phyloP scores from a whole-genome alignment of 192 early-diverging fungal species.

The Mortierella hygrophila region DNA sequence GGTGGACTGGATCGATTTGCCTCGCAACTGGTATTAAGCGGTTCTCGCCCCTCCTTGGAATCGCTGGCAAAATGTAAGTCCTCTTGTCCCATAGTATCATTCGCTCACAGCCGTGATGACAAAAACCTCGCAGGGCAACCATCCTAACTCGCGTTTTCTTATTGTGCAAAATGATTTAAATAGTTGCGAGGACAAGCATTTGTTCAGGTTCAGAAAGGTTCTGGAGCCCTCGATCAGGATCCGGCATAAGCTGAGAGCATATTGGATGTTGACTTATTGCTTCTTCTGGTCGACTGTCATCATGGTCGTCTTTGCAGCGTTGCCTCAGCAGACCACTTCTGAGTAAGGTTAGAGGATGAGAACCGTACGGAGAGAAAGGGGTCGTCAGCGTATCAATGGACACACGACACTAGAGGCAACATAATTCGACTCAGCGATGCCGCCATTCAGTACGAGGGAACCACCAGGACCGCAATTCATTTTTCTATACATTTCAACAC shows the following conservation, averaged over 20 bases:
- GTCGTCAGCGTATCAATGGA: too few species aligned
- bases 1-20: constrained; percentile 34
- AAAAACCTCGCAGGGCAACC: neutral
- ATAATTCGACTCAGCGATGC: too few species aligned
- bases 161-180: neutral
- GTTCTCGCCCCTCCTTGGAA: constrained; percentile 40
- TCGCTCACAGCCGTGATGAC: neutral
- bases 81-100: neutral
- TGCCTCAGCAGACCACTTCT: constrained; percentile 19
- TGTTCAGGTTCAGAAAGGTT: constrained; percentile 34
- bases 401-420: too few species aligned
- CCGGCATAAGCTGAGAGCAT: constrained; percentile 24
- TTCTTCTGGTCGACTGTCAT: constrained; percentile 42
- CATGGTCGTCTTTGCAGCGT: constrained; percentile 50
- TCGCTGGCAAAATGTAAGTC: constrained; percentile 42
- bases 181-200: constrained; percentile 46
- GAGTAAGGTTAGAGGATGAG: neutral
- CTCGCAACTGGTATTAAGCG: constrained; percentile 28
- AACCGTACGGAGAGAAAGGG: neutral
- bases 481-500: neutral
- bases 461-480: neutral
- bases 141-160: constrained; percentile 13
- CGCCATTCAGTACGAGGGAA: too few species aligned
- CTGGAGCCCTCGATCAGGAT: constrained; percentile 40
- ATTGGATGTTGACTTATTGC: constrained; percentile 48